Percentiles rank a stretch among this genome's conserved stretches.
Evolutionary conservation across 768 basidiomycete genomes (phyloP).

Genomic region (Lyophyllum shimeji): DNA sequence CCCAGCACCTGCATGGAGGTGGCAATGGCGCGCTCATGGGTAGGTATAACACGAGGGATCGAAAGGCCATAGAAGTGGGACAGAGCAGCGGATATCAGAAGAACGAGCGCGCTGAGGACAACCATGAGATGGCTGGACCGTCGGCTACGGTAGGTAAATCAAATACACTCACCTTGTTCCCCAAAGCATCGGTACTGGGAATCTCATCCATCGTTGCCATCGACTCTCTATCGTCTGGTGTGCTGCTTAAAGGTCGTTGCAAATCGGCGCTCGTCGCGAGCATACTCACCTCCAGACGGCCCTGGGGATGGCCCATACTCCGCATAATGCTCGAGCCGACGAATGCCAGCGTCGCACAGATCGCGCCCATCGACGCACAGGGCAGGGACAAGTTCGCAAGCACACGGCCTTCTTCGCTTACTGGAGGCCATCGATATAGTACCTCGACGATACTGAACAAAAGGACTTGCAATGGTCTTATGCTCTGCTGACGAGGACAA

Average conservation of each 20-base stretch:
- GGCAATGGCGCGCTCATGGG: not conserved
- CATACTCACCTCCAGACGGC: not conserved
- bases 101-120: not conserved
- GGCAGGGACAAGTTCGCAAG: not conserved
- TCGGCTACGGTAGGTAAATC: not conserved
- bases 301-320: not conserved
- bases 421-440: not conserved
- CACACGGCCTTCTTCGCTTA: not conserved
- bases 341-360: not conserved
- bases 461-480: not conserved
- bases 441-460: not conserved
- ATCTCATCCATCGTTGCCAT: not conserved
- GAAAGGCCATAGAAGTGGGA: not conserved
- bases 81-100: not conserved
- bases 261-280: not conserved
- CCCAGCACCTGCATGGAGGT: not conserved
- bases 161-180: not conserved
- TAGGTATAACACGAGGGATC: not conserved
- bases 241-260: not conserved
- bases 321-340: not conserved
- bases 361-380: not conserved
- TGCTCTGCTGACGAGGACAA: not conserved
- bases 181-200: not conserved
- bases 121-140: not conserved
- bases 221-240: not conserved